Percentiles rank a stretch among this genome's conserved stretches.
Evolutionary conservation across 768 basidiomycete species (phyloP).

Genomic region (Strobilomyces confusus): DNA sequence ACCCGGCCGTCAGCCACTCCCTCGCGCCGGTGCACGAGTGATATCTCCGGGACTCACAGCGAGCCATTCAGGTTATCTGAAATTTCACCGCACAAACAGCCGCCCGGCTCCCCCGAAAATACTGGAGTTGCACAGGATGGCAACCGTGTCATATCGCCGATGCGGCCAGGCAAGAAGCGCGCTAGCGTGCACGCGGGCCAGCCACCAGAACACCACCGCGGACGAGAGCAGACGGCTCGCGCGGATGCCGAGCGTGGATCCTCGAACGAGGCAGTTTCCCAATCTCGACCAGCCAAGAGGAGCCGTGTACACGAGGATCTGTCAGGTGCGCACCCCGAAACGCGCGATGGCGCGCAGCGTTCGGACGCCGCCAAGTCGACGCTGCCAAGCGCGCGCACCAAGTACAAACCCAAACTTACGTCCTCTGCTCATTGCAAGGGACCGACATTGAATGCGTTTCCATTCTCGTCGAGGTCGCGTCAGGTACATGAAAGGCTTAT

Average conservation of each 20-base stretch:
- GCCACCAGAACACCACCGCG: constrained; percentile 21
- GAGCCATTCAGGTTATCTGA: constrained; percentile 45
- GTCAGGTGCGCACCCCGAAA: constrained; percentile 2
- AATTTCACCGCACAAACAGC: constrained; percentile 42
- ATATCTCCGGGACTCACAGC: background rate
- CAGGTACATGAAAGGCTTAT: constrained; percentile 8
- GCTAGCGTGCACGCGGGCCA: constrained; percentile 29
- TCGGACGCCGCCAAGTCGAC: constrained; percentile 5
- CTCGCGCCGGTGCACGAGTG: background rate
- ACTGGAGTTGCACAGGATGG: constrained; percentile 19
- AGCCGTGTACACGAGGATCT: constrained; percentile 9
- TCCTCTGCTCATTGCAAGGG: constrained; percentile 10
- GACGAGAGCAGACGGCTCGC: constrained; percentile 30
- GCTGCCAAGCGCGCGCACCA: constrained; percentile 28
- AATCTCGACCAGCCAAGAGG: constrained; percentile 1
- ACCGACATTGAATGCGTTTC: constrained; percentile 14
- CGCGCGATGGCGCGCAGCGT: constrained; percentile 1
- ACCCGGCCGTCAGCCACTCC: constrained; percentile 4
- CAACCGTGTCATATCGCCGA: constrained; percentile 33
- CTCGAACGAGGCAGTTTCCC: constrained; percentile 11
- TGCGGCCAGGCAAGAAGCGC: constrained; percentile 48
- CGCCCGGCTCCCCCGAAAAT: background rate
- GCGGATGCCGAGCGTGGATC: constrained; percentile 17
- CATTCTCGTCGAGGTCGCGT: constrained; percentile 17
- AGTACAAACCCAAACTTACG: constrained; percentile 24